A percentile compares a stretch with the other conserved stretches of the same genome.
Conservation (phyloP, 108 stramenopile species). For the Fistulifera pelliculosa region DNA sequence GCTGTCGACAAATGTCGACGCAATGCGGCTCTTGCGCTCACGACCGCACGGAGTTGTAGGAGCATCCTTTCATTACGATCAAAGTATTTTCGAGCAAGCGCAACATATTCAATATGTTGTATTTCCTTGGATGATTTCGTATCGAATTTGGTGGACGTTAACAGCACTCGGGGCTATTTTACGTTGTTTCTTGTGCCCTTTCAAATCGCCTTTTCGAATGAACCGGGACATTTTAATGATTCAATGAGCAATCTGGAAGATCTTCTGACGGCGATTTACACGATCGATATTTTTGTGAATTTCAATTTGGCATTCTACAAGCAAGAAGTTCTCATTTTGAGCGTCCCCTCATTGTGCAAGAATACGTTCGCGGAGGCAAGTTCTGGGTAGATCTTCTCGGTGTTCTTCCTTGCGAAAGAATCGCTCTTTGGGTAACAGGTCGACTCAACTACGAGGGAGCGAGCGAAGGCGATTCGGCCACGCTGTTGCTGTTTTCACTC, state of each 20-base stretch:
- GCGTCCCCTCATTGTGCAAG: constrained; percentile 11
- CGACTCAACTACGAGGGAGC: constrained; percentile 7
- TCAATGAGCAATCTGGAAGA: constrained; percentile 10
- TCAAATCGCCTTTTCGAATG: constrained; percentile 26
- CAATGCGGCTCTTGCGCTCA: too few species aligned
- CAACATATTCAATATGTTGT: background rate
- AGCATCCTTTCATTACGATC: too few species aligned
- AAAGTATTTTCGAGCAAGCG: too few species aligned
- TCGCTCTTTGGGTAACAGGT: constrained; percentile 28
- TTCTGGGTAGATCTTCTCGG: constrained; percentile 52
- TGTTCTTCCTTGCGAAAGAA: constrained; percentile 41
- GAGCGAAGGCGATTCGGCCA: too few species aligned
- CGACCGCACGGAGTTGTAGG: too few species aligned
- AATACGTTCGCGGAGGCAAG: constrained; percentile 17
- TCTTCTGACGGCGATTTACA: constrained; percentile 14
- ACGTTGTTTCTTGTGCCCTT: constrained; percentile 26
- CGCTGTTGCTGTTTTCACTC: constrained; percentile 4
- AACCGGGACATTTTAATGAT: constrained; percentile 2
- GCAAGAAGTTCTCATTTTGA: constrained; percentile 18
- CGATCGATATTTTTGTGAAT: constrained; percentile 24
- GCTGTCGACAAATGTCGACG: too few species aligned
- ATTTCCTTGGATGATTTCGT: constrained; percentile 14
- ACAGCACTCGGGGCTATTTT: constrained; percentile 28
- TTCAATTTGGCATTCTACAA: constrained; percentile 31
- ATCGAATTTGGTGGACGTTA: constrained; percentile 28